These are phyloP conservation scores for Neolentinus lepideus DNA, from an alignment of 1,284 basidiomycete species.

Conservation along the genomic window DNA sequence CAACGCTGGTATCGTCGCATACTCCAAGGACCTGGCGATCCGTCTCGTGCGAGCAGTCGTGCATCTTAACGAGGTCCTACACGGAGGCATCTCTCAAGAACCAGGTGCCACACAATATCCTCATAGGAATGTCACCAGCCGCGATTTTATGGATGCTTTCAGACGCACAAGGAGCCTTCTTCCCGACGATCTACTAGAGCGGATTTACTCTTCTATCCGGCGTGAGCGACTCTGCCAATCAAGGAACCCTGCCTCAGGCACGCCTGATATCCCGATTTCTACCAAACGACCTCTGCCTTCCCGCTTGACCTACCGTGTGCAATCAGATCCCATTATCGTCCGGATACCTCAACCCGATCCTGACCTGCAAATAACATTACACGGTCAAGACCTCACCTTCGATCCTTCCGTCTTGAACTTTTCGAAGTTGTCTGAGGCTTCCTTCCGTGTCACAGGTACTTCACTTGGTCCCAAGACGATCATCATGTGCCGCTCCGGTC, in stretches of 20 bases:
- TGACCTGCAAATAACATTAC: constrained; percentile 71
- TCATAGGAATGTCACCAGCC: constrained; percentile 56
- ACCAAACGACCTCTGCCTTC: constrained; percentile 70
- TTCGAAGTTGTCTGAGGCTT: constrained; percentile 64
- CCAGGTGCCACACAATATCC: constrained; percentile 56
- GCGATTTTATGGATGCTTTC: constrained; percentile 79
- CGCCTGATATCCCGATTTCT: constrained; percentile 48
- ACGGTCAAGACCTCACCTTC: constrained; percentile 80
- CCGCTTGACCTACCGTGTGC: constrained; percentile 75
- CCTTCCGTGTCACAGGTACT: constrained; percentile 81
- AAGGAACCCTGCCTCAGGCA: constrained; percentile 36
- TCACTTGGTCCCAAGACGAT: constrained; percentile 78
- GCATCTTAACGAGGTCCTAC: constrained; percentile 78
- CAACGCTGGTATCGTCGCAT: constrained; percentile 75
- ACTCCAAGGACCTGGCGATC: constrained; percentile 71
- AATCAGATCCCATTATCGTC: constrained; percentile 81
- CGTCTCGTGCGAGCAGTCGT: constrained; percentile 82
- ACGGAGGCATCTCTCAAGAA: constrained; percentile 55
- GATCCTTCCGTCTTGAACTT: constrained; percentile 82
- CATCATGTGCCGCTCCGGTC: constrained; percentile 73
- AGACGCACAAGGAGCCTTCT: constrained; percentile 67
- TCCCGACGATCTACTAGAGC: constrained; percentile 65
- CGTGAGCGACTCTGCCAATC: constrained; percentile 71
- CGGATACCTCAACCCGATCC: constrained; percentile 79
- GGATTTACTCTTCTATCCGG: constrained; percentile 73